These are phyloP conservation scores for Chytriomyces sp. DNA, from an alignment of 192 early-diverging fungal genomes.

Conservation along the genomic window DNA sequence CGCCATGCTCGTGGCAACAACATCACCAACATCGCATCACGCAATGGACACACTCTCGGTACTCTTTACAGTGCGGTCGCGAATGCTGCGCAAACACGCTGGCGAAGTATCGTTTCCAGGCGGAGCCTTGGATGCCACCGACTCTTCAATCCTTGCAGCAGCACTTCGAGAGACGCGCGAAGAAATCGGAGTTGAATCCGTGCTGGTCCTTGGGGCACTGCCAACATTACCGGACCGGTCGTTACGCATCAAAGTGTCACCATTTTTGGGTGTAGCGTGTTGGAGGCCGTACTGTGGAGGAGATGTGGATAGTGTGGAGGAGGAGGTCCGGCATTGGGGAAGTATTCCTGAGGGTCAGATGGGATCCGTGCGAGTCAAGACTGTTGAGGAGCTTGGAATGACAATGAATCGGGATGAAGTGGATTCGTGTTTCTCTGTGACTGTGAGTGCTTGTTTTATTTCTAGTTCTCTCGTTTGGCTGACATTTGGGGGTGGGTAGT, in stretches of 20 bases:
- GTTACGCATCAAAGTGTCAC: conserved; percentile 26
- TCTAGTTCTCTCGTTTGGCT: no score
- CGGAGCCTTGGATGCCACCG: neutral
- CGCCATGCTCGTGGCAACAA: neutral
- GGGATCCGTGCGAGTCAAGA: conserved; percentile 3
- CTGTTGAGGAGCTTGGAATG: conserved; percentile 36
- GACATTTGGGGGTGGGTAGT: neutral
- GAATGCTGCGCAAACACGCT: neutral
- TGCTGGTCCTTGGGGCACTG: conserved; percentile 35
- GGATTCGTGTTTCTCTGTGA: conserved; percentile 67
- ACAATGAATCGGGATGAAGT: conserved; percentile 74
- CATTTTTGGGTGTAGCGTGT: conserved; percentile 30
- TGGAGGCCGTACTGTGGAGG: neutral
- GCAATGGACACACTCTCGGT: conserved; percentile 66
- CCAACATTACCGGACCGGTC: conserved; percentile 47
- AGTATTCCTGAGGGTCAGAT: neutral
- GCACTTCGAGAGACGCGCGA: neutral
- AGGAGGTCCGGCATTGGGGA: neutral
- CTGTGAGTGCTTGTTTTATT: conserved; percentile 46
- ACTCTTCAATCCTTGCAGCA: neutral
- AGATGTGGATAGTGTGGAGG: neutral
- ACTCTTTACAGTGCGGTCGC: conserved; percentile 45
- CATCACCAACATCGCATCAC: neutral
- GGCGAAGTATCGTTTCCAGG: neutral
- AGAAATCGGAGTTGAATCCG: neutral